phyloP scores from a whole-genome alignment of 2,329 filamentous ascomycete genomes.

The Xylaria sp. region DNA sequence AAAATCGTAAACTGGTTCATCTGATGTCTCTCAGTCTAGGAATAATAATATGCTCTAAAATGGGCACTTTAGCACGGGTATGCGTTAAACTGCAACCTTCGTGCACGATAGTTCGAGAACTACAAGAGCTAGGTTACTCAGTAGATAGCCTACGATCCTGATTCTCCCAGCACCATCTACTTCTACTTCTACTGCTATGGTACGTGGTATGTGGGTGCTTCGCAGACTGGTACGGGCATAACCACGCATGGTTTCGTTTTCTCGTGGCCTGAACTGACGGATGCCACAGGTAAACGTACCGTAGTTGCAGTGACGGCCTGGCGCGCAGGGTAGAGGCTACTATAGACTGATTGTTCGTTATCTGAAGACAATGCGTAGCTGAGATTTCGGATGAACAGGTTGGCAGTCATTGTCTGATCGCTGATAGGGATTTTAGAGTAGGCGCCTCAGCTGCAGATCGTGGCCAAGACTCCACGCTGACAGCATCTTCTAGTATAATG shows the following conservation, averaged over 20 bases:
- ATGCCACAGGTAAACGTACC: slow-evolving; percentile 11
- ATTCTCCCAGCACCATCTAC: not conserved
- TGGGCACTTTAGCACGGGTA: slow-evolving; percentile 2
- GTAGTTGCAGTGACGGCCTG: slow-evolving; percentile 17
- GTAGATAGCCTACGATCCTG: slow-evolving; percentile 8
- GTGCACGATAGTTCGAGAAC: not conserved
- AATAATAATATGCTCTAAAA: not conserved
- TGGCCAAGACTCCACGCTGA: not conserved
- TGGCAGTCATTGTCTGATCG: slow-evolving; percentile 16
- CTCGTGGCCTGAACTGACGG: slow-evolving; percentile 9
- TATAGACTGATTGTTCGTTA: not conserved
- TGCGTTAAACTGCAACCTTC: slow-evolving; percentile 9
- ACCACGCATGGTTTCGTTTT: slow-evolving; percentile 27
- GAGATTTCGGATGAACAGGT: slow-evolving; percentile 21
- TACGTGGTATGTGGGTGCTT: not conserved
- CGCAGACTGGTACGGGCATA: not conserved
- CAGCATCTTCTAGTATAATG: not conserved
- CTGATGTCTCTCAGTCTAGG: not conserved
- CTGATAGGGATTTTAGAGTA: not conserved
- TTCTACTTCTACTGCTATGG: not conserved
- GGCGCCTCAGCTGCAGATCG: slow-evolving; percentile 12
- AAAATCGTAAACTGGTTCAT: slow-evolving; percentile 9
- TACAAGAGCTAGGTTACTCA: slow-evolving; percentile 1
- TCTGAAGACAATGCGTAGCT: slow-evolving; percentile 1
- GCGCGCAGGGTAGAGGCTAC: slow-evolving; percentile 1